These are phyloP conservation scores for Penicillium sumatraense DNA, from an alignment of 2,329 filamentous ascomycete species.

Conservation along the genomic window DNA sequence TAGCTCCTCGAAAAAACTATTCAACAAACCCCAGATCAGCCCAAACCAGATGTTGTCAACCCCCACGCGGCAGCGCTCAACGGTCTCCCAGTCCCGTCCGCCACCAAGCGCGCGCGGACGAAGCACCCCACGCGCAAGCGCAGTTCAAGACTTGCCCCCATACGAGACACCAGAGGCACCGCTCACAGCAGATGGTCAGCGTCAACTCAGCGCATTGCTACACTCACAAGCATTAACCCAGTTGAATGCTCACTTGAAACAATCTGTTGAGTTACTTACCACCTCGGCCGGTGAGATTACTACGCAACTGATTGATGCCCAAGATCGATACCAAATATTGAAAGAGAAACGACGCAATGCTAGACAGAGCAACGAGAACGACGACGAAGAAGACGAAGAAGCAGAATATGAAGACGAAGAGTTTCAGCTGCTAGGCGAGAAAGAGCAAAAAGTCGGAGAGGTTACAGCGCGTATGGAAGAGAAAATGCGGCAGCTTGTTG, in stretches of 20 bases:
- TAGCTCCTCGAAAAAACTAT: neutral
- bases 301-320: constrained; percentile 53
- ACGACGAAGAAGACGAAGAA: constrained; percentile 20
- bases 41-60: constrained; percentile 13
- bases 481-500: constrained; percentile 62
- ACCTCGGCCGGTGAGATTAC: constrained; percentile 59
- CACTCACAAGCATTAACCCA: constrained; percentile 46
- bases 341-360: constrained; percentile 34
- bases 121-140: constrained; percentile 6
- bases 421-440: constrained; percentile 45
- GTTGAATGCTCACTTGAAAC: constrained; percentile 54
- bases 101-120: constrained; percentile 14
- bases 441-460: constrained; percentile 52
- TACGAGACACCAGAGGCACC: constrained; percentile 60
- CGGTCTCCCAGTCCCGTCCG: constrained; percentile 17
- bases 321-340: constrained; percentile 41
- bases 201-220: constrained; percentile 51
- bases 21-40: neutral
- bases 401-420: constrained; percentile 26
- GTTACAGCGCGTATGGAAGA: constrained; percentile 63
- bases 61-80: constrained; percentile 17
- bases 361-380: constrained; percentile 10
- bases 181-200: constrained; percentile 54
- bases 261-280: constrained; percentile 53
- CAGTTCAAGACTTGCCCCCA: constrained; percentile 43